Conservation (phyloP, 2,329 filamentous ascomycete species). For the Gyromitra esculenta region DNA sequence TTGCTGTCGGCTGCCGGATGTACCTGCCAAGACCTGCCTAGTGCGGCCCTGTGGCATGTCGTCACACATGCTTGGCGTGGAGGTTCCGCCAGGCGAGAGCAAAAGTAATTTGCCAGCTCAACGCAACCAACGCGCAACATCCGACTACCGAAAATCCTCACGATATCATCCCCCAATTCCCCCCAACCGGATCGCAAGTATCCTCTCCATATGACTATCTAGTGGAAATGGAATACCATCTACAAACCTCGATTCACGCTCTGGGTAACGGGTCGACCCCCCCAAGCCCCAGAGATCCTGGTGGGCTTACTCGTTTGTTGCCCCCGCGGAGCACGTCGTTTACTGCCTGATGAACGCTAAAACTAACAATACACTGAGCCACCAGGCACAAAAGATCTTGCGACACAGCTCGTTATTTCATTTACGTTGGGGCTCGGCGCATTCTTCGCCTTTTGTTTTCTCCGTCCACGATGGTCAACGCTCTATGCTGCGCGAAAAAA, state of each 20-base stretch:
- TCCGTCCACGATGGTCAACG: conserved; percentile 89
- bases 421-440: conserved; percentile 74
- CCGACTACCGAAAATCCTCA: conserved; percentile 7
- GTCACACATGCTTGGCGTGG: conserved; percentile 40
- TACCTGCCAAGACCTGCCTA: conserved; percentile 46
- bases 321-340: conserved; percentile 1
- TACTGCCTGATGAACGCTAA: background rate
- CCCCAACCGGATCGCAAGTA: conserved; percentile 11
- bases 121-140: conserved; percentile 11
- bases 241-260: conserved; percentile 9
- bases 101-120: conserved; percentile 35
- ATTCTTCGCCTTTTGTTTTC: conserved; percentile 79
- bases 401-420: conserved; percentile 76
- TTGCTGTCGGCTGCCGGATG: conserved; percentile 20
- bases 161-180: background rate
- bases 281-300: conserved; percentile 25
- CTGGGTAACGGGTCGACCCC: conserved; percentile 17
- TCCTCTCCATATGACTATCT: conserved; percentile 18
- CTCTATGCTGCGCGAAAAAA: conserved; percentile 90
- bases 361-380: conserved; percentile 13
- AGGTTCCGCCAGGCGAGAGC: background rate
- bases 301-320: conserved; percentile 36
- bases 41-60: conserved; percentile 29
- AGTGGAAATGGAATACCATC: conserved; percentile 40
- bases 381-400: conserved; percentile 60